Evolutionary conservation across 2,329 filamentous ascomycete species (phyloP), one percentile per base, ranked within the genome.

Genomic region (Tympanopsis confertula): DNA sequence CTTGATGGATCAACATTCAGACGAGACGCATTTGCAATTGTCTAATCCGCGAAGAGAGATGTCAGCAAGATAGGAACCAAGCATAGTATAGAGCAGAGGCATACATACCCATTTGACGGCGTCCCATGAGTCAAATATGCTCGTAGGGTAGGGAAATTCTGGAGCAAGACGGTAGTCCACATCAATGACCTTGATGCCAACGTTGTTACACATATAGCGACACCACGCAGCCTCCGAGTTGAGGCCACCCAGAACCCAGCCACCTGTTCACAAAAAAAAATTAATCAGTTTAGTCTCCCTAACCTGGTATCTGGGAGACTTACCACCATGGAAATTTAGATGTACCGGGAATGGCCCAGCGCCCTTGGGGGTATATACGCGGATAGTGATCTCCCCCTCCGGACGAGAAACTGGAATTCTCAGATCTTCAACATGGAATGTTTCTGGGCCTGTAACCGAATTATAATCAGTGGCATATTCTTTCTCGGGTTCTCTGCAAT

Each of bases 91-190:
- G n/a, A n/a, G n/a, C n/a, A n/a, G n/a, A n/a, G n/a, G n/a, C n/a
- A 44, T 37, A 2, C 30, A 37, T 38, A 48, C 51, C 51, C 52
- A 54, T 47, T 51, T 54, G 0, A 55, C 46, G 3, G 47, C 41
- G 22, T 50, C 48, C 49, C 50, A 54, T 10, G 44, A 47, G 19
- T 53, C 50, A 24, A 48, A 46, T 26, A 49, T 46, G 1, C 44
- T 43, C 0, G 48, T 40, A 3, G 50, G 50, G 22, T 49, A 52
- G 3, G 44, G 45, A 13, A 42, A 40, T 19, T 52, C 49, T 3
- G 48, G 50, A 1, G 46, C 47, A 44, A 52, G 50, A 3, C 49
- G 45, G 35, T 53, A 53, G 42, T 50, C 50, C 5, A 50, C 50
- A 20, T 54, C 51, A 10, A 54, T 41, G 4, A 53, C 46, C 12